Evolutionary conservation across 2,329 filamentous ascomycete genomes (phyloP).

Genomic region (Pseudonectria buxi): DNA sequence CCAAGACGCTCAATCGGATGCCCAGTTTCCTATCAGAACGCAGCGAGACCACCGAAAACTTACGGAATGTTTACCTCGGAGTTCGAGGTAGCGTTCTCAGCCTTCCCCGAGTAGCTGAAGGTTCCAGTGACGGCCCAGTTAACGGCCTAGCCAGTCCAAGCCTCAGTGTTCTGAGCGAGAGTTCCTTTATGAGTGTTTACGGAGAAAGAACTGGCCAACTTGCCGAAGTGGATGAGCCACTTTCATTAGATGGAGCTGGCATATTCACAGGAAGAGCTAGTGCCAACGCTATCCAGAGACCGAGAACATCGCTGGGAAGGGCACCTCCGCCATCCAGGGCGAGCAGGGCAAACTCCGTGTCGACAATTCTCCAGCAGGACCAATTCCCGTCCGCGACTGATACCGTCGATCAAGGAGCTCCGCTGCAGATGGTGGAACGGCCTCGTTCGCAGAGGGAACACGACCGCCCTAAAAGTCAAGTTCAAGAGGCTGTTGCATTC

Average conservation of each 20-base stretch:
- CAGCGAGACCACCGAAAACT: constrained; percentile 52
- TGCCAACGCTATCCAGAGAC: constrained; percentile 12
- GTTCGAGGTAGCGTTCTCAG: constrained; percentile 42
- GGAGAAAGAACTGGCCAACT: constrained; percentile 35
- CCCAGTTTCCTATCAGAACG: constrained; percentile 58
- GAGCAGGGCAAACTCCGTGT: constrained; percentile 25
- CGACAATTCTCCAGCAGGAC: constrained; percentile 22
- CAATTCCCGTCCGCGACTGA: constrained; percentile 42
- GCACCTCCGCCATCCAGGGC: constrained; percentile 7
- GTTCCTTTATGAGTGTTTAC: constrained; percentile 60
- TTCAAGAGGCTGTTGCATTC: constrained; percentile 13
- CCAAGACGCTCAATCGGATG: constrained; percentile 46
- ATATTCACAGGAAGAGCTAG: constrained; percentile 10
- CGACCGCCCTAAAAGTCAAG: constrained; percentile 25
- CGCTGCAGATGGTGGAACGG: constrained; percentile 44
- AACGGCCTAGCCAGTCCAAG: constrained; percentile 48
- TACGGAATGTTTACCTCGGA: constrained; percentile 53
- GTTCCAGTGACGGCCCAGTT: constrained; percentile 20
- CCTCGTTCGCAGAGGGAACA: constrained; percentile 20
- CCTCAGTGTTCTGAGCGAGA: constrained; percentile 60
- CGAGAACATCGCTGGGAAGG: constrained; percentile 15
- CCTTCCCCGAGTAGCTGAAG: constrained; percentile 41
- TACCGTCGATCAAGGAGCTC: constrained; percentile 39
- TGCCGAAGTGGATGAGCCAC: constrained; percentile 23
- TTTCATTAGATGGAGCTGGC: constrained; percentile 22